Percentiles rank a stretch among this genome's conserved stretches.
phyloP scores from a whole-genome alignment of 305 asterid genomes.

The Fraxinus dipetala region DNA sequence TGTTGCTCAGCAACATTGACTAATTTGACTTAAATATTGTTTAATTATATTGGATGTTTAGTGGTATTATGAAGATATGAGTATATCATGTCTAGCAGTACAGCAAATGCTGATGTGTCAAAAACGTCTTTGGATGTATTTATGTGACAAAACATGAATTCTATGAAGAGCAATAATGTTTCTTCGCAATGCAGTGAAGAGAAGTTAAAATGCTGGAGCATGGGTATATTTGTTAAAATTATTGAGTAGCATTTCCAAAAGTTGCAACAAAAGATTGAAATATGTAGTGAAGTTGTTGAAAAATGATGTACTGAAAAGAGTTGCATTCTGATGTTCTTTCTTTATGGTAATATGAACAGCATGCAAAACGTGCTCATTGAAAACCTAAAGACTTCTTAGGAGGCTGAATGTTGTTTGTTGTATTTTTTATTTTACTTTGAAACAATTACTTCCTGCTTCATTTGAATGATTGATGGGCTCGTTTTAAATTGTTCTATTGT shows the following conservation, averaged over 20 bases:
- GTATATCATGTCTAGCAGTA: background rate
- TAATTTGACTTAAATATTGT: background rate
- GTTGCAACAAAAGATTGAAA: background rate
- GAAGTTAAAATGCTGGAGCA: background rate
- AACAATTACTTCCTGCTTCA: background rate
- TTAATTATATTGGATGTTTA: background rate
- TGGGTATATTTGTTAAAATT: background rate
- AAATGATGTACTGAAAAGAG: background rate
- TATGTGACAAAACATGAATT: background rate
- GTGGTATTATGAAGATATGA: background rate
- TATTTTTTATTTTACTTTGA: background rate
- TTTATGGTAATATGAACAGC: background rate
- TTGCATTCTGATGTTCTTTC: background rate
- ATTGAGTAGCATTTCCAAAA: background rate
- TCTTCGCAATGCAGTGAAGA: background rate
- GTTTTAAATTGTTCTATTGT: background rate
- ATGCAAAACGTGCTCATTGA: background rate
- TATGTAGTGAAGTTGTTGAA: background rate
- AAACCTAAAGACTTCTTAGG: background rate
- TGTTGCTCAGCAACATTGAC: background rate
- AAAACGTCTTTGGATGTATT: background rate
- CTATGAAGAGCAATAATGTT: background rate
- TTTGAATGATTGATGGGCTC: background rate
- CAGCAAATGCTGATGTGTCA: background rate
- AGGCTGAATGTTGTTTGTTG: background rate